phyloP scores from a whole-genome alignment of 345 rosid species.

The Gossypium thurberi region DNA sequence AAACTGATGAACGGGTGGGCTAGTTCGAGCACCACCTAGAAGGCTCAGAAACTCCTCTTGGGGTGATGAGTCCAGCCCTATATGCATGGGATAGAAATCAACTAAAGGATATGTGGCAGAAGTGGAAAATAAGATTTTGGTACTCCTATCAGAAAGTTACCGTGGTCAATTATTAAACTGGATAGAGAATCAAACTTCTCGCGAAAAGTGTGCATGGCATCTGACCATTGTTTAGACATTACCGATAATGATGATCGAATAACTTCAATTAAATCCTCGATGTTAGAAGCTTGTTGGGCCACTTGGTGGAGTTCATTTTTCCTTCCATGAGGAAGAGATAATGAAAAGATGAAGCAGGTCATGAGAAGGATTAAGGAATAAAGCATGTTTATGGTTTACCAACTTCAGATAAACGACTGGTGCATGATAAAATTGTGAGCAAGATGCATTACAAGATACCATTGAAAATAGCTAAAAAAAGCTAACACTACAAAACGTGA shows the following conservation, averaged over 20 bases:
- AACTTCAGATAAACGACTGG: slow-evolving; percentile 6
- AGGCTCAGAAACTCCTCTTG: slow-evolving; percentile 95
- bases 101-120: slow-evolving; percentile 16
- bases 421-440: not conserved
- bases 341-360: slow-evolving; percentile 7
- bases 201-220: slow-evolving; percentile 67
- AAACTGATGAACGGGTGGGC: slow-evolving; percentile 90
- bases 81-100: slow-evolving; percentile 18
- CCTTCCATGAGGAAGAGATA: slow-evolving; percentile 27
- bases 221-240: slow-evolving; percentile 81
- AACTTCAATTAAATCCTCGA: slow-evolving; percentile 81
- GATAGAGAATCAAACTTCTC: slow-evolving; percentile 76
- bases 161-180: slow-evolving; percentile 62
- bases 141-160: slow-evolving; percentile 34
- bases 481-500: slow-evolving; percentile 7
- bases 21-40: slow-evolving; percentile 77
- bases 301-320: slow-evolving; percentile 92
- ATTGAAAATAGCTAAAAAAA: not conserved
- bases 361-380: not conserved
- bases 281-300: slow-evolving; percentile 84
- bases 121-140: slow-evolving; percentile 7
- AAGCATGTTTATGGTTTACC: not conserved
- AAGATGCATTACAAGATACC: not conserved
- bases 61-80: slow-evolving; percentile 83
- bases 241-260: slow-evolving; percentile 63